A percentile compares a stretch with the other conserved stretches of the same genome.
Evolutionary conservation across 2,329 filamentous ascomycete genomes (phyloP).

Genomic region (Dissoconium aciculare): DNA sequence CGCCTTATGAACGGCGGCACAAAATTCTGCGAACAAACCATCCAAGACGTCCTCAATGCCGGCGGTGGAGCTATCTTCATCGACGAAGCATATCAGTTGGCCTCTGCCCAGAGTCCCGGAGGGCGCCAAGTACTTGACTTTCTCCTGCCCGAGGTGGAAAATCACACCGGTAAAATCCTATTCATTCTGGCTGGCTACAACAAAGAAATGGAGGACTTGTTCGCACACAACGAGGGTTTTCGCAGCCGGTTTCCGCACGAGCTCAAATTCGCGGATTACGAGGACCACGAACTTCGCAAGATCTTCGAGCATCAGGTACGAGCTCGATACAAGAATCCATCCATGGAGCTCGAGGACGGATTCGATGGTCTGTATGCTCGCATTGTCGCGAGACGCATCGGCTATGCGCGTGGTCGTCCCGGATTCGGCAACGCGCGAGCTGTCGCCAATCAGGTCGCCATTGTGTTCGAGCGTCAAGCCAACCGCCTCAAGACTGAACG

Average conservation of each 20-base stretch:
- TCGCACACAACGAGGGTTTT: slow-evolving; percentile 57
- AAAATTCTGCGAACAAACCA: slow-evolving; percentile 38
- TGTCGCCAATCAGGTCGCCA: slow-evolving; percentile 46
- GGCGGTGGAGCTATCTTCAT: slow-evolving; percentile 61
- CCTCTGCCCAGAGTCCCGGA: slow-evolving; percentile 41
- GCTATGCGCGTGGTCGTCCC: slow-evolving; percentile 44
- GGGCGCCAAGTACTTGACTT: slow-evolving; percentile 54
- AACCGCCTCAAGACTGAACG: slow-evolving; percentile 38
- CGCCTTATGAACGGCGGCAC: slow-evolving; percentile 50
- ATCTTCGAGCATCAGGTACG: slow-evolving; percentile 46
- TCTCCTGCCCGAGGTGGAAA: slow-evolving; percentile 58
- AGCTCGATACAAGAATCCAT: slow-evolving; percentile 37
- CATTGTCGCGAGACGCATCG: slow-evolving; percentile 47
- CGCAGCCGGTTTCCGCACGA: slow-evolving; percentile 51
- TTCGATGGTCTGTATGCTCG: slow-evolving; percentile 46
- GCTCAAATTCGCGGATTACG: slow-evolving; percentile 56
- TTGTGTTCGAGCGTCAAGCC: slow-evolving; percentile 44
- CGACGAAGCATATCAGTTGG: slow-evolving; percentile 65
- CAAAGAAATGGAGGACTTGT: slow-evolving; percentile 63
- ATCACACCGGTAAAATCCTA: slow-evolving; percentile 51
- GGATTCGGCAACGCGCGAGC: slow-evolving; percentile 62
- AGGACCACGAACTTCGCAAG: slow-evolving; percentile 45
- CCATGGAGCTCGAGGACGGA: slow-evolving; percentile 47
- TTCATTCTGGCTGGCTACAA: slow-evolving; percentile 62
- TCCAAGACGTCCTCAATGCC: slow-evolving; percentile 41